Evolutionary conservation across 805 yeast species (phyloP).

Genomic region (Myxozyma neglecta): DNA sequence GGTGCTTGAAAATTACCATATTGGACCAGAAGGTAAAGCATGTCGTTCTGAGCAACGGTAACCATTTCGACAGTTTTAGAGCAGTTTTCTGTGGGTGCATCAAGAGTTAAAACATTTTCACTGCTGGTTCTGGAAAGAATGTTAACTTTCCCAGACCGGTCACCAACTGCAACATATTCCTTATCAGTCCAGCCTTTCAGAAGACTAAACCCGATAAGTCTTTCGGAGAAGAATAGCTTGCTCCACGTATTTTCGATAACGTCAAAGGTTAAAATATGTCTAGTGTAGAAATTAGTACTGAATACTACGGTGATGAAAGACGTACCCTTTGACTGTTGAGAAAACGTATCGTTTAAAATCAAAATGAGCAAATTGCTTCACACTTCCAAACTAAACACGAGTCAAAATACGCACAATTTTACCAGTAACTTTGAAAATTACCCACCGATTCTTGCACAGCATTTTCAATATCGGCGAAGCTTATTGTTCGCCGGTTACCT

Average conservation of each 20-base stretch:
- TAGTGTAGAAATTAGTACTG: neutral
- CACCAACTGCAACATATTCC: conserved; percentile 32
- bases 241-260: conserved; percentile 37
- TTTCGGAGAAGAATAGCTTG: conserved; percentile 30
- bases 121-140: conserved; percentile 22
- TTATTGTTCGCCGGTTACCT: conserved; percentile 4
- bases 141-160: conserved; percentile 39
- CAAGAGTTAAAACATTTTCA: conserved; percentile 12
- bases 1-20: conserved; percentile 65
- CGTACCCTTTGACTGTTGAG: conserved; percentile 37
- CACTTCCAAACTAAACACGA: conserved; percentile 9
- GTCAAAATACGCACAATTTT: neutral
- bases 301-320: neutral
- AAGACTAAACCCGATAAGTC: conserved; percentile 46
- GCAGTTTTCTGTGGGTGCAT: conserved; percentile 4
- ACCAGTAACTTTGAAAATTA: neutral
- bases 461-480: conserved; percentile 34
- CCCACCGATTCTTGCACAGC: conserved; percentile 1
- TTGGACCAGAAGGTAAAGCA: conserved; percentile 49
- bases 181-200: conserved; percentile 43
- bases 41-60: conserved; percentile 17
- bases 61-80: conserved; percentile 27
- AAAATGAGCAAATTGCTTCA: conserved; percentile 17
- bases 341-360: conserved; percentile 23
- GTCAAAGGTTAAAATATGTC: conserved; percentile 15